phyloP scores from a whole-genome alignment of 208 protist species.

The Trypanosoma avium region DNA sequence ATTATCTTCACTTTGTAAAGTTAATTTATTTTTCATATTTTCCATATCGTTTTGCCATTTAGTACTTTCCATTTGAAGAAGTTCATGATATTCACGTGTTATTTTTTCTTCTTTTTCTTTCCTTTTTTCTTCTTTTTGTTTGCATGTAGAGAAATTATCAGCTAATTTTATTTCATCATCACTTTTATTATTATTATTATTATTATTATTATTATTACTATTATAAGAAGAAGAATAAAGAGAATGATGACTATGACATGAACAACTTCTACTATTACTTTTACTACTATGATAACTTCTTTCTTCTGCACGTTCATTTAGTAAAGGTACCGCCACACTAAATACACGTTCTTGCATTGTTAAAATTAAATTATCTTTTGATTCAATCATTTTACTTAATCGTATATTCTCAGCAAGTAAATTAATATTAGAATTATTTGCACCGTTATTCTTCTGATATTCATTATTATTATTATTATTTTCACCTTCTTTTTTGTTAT shows the following conservation, averaged over 20 bases:
- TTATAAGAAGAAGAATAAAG: not conserved
- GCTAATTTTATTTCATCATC: too few relatives aligned
- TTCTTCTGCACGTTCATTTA: conserved; percentile 4
- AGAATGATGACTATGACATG: conserved; percentile 4
- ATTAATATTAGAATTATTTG: not conserved
- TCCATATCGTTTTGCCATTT: not conserved
- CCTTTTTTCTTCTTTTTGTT: too few relatives aligned
- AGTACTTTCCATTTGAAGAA: too few relatives aligned
- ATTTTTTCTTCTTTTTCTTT: too few relatives aligned
- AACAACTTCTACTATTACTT: not conserved
- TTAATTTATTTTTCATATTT: not conserved
- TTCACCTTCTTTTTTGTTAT: not conserved
- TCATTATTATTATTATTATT: not conserved
- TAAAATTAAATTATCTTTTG: conserved; percentile 32
- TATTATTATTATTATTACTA: too few relatives aligned
- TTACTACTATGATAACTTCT: not conserved
- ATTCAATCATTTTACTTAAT: conserved; percentile 15
- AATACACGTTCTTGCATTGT: conserved; percentile 24
- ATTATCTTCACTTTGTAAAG: not conserved
- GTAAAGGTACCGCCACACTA: not conserved
- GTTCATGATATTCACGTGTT: too few relatives aligned
- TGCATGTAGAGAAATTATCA: too few relatives aligned
- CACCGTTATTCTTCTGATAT: not conserved
- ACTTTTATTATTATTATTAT: too few relatives aligned
- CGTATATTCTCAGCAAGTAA: conserved; percentile 1